Evolutionary conservation across 2,329 filamentous ascomycete species (phyloP).

Genomic region (Didymella arachidicola): DNA sequence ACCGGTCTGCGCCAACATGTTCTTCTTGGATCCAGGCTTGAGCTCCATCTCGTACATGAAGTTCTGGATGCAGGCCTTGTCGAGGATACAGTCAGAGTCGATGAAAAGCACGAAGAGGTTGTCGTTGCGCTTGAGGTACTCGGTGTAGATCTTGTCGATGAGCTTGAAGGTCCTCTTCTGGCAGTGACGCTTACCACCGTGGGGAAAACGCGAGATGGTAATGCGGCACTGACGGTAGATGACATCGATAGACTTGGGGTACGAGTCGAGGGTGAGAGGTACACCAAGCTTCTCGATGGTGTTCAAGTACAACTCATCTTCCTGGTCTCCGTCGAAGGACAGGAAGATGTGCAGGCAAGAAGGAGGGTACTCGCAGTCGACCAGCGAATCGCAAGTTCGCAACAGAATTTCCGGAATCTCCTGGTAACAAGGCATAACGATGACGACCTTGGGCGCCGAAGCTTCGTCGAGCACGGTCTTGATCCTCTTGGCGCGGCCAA

Average conservation of each 20-base stretch:
- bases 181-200: slow-evolving; percentile 92
- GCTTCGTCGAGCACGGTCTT: slow-evolving; percentile 84
- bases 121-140: slow-evolving; percentile 86
- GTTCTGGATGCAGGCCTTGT: slow-evolving; percentile 90
- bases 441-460: slow-evolving; percentile 90
- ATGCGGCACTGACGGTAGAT: slow-evolving; percentile 82
- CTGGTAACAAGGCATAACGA: slow-evolving; percentile 97
- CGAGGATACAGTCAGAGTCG: slow-evolving; percentile 94
- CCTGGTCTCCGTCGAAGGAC: slow-evolving; percentile 89
- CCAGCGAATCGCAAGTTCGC: slow-evolving; percentile 87
- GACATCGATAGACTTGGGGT: slow-evolving; percentile 90
- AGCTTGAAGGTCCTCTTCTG: slow-evolving; percentile 93
- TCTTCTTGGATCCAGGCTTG: slow-evolving; percentile 86
- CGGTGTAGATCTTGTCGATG: slow-evolving; percentile 89
- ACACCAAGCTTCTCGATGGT: slow-evolving; percentile 87
- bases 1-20: slow-evolving; percentile 97
- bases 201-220: slow-evolving; percentile 89
- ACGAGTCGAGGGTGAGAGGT: slow-evolving; percentile 75
- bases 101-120: slow-evolving; percentile 96
- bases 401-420: slow-evolving; percentile 85
- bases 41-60: slow-evolving; percentile 99
- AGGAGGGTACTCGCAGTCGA: slow-evolving; percentile 91
- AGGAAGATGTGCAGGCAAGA: slow-evolving; percentile 94
- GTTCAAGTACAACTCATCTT: slow-evolving; percentile 87
- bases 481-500: slow-evolving; percentile 82